These are phyloP conservation scores for Lachancea sp. DNA, from an alignment of 805 yeast genomes.

Conservation along the genomic window DNA sequence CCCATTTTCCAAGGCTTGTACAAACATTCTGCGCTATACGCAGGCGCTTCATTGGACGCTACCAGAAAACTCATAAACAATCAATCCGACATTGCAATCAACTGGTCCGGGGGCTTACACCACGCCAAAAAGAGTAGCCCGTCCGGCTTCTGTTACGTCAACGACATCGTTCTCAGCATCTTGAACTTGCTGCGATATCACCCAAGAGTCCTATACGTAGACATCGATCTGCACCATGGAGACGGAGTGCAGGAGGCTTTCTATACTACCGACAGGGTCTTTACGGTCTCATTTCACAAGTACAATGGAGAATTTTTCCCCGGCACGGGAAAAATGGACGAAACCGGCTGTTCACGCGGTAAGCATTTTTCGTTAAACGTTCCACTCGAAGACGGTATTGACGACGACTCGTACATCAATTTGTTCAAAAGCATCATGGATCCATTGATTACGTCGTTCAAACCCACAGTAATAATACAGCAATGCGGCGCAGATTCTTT, in stretches of 20 bases:
- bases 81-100: constrained; percentile 85
- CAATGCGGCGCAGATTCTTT: constrained; percentile 98
- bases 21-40: constrained; percentile 70
- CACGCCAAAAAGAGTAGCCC: constrained; percentile 90
- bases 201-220: constrained; percentile 81
- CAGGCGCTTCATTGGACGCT: constrained; percentile 89
- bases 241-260: constrained; percentile 95
- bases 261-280: constrained; percentile 84
- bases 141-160: constrained; percentile 84
- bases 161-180: constrained; percentile 83
- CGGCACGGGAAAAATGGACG: constrained; percentile 91
- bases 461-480: constrained; percentile 88
- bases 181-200: constrained; percentile 72
- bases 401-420: constrained; percentile 76
- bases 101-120: constrained; percentile 90
- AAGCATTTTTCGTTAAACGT: constrained; percentile 83
- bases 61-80: constrained; percentile 75
- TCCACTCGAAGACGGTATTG: constrained; percentile 92
- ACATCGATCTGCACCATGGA: constrained; percentile 89
- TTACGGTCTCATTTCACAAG: constrained; percentile 87
- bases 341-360: constrained; percentile 83
- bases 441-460: constrained; percentile 85
- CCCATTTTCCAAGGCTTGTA: constrained; percentile 76
- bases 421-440: constrained; percentile 79
- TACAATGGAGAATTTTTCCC: constrained; percentile 93